A percentile compares a stretch with the other conserved stretches of the same genome.
These are phyloP conservation scores for Starmerella tilneyi DNA, from an alignment of 805 yeast genomes.

Conservation along the genomic window DNA sequence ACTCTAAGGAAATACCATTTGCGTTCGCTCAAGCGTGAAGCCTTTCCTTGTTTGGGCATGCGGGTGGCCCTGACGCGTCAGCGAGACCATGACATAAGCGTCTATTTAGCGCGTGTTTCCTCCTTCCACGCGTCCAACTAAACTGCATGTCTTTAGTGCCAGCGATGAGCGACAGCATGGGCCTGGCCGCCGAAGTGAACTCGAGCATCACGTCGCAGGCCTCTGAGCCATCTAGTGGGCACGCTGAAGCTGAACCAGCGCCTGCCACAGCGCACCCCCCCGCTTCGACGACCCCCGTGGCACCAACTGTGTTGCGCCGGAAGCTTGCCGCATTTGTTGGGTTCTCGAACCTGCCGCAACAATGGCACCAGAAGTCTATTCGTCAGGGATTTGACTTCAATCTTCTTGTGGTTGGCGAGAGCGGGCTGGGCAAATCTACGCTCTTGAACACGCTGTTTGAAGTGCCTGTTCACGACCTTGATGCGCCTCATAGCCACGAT, in stretches of 20 bases:
- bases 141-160: slow-evolving; percentile 4
- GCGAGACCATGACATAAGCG: not conserved
- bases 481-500: slow-evolving; percentile 29
- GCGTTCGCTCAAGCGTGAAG: not conserved
- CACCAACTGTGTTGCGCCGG: slow-evolving; percentile 58
- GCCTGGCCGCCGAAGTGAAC: slow-evolving; percentile 2
- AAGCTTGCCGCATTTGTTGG: slow-evolving; percentile 90
- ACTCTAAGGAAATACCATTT: no score
- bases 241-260: not conserved
- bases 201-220: slow-evolving; percentile 4
- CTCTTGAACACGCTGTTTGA: slow-evolving; percentile 83
- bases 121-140: slow-evolving; percentile 5
- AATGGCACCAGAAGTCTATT: slow-evolving; percentile 92
- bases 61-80: slow-evolving; percentile 1
- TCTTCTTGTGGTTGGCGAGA: slow-evolving; percentile 71
- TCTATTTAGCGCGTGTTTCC: slow-evolving; percentile 5
- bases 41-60: not conserved
- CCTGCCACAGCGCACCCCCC: slow-evolving; percentile 2
- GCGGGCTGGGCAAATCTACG: slow-evolving; percentile 89
- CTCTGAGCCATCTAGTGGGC: not conserved
- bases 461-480: slow-evolving; percentile 44
- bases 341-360: slow-evolving; percentile 93
- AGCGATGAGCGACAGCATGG: slow-evolving; percentile 2
- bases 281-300: slow-evolving; percentile 6
- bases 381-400: slow-evolving; percentile 84